Base-by-base conservation (phyloP, 73 alveolate genomes). In the Paramecium sexaurelia region DNA sequence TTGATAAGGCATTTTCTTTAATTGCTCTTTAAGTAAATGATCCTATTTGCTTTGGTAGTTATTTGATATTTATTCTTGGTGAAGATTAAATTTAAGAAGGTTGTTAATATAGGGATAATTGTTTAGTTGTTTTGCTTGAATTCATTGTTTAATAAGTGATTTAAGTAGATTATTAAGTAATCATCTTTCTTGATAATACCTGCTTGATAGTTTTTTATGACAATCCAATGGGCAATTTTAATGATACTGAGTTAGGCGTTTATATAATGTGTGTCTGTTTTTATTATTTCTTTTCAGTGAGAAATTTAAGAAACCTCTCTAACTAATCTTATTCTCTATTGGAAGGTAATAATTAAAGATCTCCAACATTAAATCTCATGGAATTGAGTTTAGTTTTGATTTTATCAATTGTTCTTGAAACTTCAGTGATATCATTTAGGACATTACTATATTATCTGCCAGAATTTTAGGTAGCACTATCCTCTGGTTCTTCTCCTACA, bases 401-500 rank as follows among this genome's bases (percentile, higher is more conserved):
- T 24, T 41, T 26, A 41, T 78, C 90, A 22, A 78, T 78, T 3
- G 90, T 78, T 20, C 61, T 43, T 40, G 90, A 78, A 1, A 41
- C 75, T 19, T 78, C 90, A 78, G 68, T 19, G 22, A 78, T 78
- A 78, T 78, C 90, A 29, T 10, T 33, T 20, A 78, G 40, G 17
- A 78, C 5, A 41, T 78, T 78, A 11, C 90, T 45, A 8, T 78
- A 78, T 41, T 78, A 11, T 45, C 32, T 78, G 3, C 55, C 55
- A 43, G 90, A 45, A n/a, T 37, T 71, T 40, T 78, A 78, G 6
- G 90, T 22, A 24, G 45, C 75, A 40, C 22, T 41, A 6, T 78
- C 69, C 13, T 40, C 89, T 22, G 91, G 89, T 19, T 41, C 73
- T 17, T 88, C 94, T 3, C 94, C 94, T n/a, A 88, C 94, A 32